These are phyloP conservation scores for Xylaria sp. DNA, from an alignment of 2,329 filamentous ascomycete species.

Conservation along the genomic window DNA sequence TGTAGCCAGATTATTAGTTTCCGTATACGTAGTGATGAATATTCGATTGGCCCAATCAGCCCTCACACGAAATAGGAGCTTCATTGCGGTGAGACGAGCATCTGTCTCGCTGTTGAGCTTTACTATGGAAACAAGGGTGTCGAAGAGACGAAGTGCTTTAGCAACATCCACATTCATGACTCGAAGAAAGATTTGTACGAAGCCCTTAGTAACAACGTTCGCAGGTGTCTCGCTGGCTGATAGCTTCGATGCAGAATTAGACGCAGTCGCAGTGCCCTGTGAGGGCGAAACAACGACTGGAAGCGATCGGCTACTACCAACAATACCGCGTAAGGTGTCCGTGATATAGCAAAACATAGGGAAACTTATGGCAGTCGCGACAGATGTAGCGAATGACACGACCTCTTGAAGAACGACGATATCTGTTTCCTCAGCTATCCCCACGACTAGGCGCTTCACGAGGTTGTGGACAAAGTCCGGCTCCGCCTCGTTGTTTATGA, in stretches of 20 bases:
- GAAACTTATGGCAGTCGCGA: slow-evolving; percentile 69
- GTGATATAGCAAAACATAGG: slow-evolving; percentile 69
- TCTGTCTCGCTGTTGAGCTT: slow-evolving; percentile 70
- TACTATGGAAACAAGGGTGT: slow-evolving; percentile 71
- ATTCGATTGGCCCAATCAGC: slow-evolving; percentile 84
- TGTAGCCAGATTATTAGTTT: slow-evolving; percentile 77
- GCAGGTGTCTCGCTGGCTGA: slow-evolving; percentile 63
- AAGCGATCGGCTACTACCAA: slow-evolving; percentile 60
- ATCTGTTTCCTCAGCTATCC: slow-evolving; percentile 71
- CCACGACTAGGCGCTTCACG: slow-evolving; percentile 69
- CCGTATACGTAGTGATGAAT: slow-evolving; percentile 74
- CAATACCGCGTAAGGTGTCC: slow-evolving; percentile 61
- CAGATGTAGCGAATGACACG: slow-evolving; percentile 71
- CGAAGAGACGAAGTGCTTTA: slow-evolving; percentile 72
- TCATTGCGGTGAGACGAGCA: slow-evolving; percentile 78
- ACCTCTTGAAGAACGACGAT: slow-evolving; percentile 71
- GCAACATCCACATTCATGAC: slow-evolving; percentile 72
- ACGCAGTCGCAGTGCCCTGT: slow-evolving; percentile 38
- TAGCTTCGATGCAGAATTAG: slow-evolving; percentile 34
- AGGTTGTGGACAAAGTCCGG: slow-evolving; percentile 67
- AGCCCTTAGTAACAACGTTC: slow-evolving; percentile 76
- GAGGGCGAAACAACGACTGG: slow-evolving; percentile 53
- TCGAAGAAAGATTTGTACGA: slow-evolving; percentile 80
- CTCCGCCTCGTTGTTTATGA: slow-evolving; percentile 68
- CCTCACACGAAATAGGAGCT: slow-evolving; percentile 81